Conservation (phyloP, 2,329 filamentous ascomycete species). For the Colletotrichum higginsianum region DNA sequence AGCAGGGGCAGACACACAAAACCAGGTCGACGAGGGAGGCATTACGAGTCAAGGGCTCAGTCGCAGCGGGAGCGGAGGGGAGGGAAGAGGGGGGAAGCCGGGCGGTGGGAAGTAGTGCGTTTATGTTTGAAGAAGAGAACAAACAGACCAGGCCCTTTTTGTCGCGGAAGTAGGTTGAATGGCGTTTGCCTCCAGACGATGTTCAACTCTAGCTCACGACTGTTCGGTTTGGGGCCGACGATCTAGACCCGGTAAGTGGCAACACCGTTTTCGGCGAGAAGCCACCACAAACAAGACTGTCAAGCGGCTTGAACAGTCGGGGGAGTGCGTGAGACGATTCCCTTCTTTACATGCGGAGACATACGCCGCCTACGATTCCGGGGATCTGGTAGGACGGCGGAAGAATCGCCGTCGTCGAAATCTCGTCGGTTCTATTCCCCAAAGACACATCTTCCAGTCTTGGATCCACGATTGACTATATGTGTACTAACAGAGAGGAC, state of each 20-base stretch:
- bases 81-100: background rate
- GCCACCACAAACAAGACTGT: background rate
- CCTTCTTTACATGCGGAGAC: background rate
- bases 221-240: background rate
- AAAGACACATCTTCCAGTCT: background rate
- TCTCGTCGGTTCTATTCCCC: background rate
- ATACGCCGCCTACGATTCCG: background rate
- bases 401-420: background rate
- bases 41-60: background rate
- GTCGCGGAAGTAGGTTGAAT: background rate
- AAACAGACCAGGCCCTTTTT: background rate
- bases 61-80: background rate
- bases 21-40: background rate
- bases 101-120: background rate
- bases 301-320: constrained; percentile 4
- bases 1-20: background rate
- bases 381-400: background rate
- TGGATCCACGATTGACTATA: background rate
- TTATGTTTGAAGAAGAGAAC: background rate
- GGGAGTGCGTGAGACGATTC: background rate
- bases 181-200: background rate
- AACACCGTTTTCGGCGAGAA: constrained; percentile 6
- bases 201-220: too few relatives aligned
- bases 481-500: too few relatives aligned
- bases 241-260: background rate